Evolutionary conservation across 2,329 filamentous ascomycete genomes (phyloP).

Genomic region (Knoxdaviesia proteae): DNA sequence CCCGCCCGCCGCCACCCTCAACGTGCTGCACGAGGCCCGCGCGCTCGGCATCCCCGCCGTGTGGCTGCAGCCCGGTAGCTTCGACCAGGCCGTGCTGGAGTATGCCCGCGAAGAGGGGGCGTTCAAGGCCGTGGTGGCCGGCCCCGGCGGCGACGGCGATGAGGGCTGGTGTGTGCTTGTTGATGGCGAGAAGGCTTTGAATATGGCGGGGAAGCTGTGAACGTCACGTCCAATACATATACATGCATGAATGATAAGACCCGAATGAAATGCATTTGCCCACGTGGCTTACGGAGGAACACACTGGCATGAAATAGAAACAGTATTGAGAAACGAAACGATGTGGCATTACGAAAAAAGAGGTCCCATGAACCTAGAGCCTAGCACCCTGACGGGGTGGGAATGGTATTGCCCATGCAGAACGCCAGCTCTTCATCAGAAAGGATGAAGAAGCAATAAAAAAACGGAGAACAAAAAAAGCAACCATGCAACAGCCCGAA

Average conservation of each 20-base stretch:
- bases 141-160: conserved; percentile 38
- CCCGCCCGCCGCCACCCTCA: conserved; percentile 54
- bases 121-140: conserved; percentile 52
- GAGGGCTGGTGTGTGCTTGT: conserved; percentile 82
- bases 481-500: no score
- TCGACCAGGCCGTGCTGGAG: conserved; percentile 51
- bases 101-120: conserved; percentile 38
- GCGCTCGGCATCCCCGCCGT: conserved; percentile 51
- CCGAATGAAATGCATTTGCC: neutral
- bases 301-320: no score
- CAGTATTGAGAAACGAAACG: no score
- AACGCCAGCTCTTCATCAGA: no score
- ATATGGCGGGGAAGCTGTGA: conserved; percentile 31
- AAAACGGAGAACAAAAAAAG: no score
- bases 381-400: no score
- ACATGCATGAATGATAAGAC: neutral
- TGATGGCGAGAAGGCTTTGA: conserved; percentile 50
- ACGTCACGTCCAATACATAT: neutral
- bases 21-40: conserved; percentile 59
- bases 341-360: no score
- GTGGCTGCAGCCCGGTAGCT: conserved; percentile 83
- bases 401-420: no score
- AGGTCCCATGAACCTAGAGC: no score
- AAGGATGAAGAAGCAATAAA: no score
- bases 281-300: conserved; percentile 1